These are phyloP conservation scores for Euphrasia arctica DNA, from an alignment of 305 asterid genomes.

Conservation along the genomic window DNA sequence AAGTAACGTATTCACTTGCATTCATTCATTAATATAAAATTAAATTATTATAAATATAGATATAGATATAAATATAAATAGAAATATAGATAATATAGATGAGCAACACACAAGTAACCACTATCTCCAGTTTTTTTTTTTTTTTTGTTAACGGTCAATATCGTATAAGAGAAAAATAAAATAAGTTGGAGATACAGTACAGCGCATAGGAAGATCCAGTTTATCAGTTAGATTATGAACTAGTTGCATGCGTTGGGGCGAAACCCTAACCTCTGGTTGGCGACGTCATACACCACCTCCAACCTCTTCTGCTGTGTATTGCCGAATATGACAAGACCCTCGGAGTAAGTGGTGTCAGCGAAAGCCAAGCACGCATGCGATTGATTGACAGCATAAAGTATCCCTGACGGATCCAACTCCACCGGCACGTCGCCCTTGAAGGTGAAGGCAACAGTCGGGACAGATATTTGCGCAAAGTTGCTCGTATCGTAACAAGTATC, in stretches of 20 bases:
- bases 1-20: no score
- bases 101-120: no score
- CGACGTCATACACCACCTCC: neutral
- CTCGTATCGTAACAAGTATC: constrained; percentile 68
- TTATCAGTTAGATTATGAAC: no score
- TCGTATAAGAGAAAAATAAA: no score
- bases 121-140: no score
- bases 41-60: no score
- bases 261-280: neutral
- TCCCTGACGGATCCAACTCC: constrained; percentile 30
- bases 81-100: no score
- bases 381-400: constrained; percentile 21
- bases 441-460: constrained; percentile 49
- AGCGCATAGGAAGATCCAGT: no score
- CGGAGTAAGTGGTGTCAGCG: constrained; percentile 43
- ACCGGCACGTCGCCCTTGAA: constrained; percentile 32
- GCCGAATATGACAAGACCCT: constrained; percentile 43
- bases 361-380: constrained; percentile 61
- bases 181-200: no score
- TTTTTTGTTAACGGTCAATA: no score
- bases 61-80: no score
- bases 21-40: no score
- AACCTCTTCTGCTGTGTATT: neutral
- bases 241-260: neutral
- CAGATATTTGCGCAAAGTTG: constrained; percentile 19